A percentile compares a stretch with the other conserved stretches of the same genome.
Evolutionary conservation across 306 rosid genomes (phyloP).

Genomic region (Dalbergia cochinchinensis): DNA sequence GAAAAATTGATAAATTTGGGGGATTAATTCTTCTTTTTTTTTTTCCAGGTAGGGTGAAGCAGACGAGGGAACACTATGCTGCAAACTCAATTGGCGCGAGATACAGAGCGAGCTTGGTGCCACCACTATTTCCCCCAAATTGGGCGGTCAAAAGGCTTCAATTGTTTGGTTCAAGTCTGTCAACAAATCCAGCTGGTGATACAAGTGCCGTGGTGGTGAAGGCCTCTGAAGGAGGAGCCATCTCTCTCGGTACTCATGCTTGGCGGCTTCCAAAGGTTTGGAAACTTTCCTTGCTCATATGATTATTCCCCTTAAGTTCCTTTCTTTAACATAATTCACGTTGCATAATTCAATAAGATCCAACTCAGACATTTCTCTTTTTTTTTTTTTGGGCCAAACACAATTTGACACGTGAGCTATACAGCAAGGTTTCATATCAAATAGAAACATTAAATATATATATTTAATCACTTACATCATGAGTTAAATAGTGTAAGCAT

Average conservation of each 20-base stretch:
- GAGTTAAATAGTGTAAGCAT: not conserved
- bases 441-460: too few relatives aligned
- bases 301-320: not conserved
- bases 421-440: too few relatives aligned
- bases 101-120: not conserved
- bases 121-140: not conserved
- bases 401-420: not conserved
- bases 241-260: constrained; percentile 21
- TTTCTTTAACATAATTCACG: not conserved
- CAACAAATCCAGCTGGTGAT: constrained; percentile 28
- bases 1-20: constrained; percentile 5
- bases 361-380: not conserved
- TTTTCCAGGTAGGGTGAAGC: constrained; percentile 47
- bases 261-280: constrained; percentile 47
- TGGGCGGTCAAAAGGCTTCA: constrained; percentile 27
- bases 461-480: not conserved
- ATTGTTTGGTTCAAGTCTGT: constrained; percentile 5
- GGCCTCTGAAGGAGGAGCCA: constrained; percentile 51
- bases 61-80: not conserved
- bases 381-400: not conserved
- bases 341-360: not conserved
- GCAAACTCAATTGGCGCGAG: constrained; percentile 6
- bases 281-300: not conserved
- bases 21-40: not conserved
- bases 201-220: constrained; percentile 28